These are phyloP conservation scores for Casaregolazyma lundiana DNA, from an alignment of 1,139 yeast species.

Conservation along the genomic window DNA sequence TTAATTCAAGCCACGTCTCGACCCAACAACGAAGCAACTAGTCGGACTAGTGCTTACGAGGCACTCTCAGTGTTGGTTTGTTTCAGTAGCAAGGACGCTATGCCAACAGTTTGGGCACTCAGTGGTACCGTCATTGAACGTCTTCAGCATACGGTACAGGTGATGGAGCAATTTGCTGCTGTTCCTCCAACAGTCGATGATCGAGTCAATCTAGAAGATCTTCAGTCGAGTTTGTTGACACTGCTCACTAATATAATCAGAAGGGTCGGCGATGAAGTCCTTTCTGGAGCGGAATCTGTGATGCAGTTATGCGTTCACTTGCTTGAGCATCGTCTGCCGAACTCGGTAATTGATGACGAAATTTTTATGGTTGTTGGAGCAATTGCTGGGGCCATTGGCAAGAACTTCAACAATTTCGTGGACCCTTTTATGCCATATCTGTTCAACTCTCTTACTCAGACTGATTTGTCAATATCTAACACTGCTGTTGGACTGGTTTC, in stretches of 20 bases:
- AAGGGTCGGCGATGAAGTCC: conserved; percentile 66
- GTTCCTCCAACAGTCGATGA: conserved; percentile 47
- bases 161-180: conserved; percentile 41
- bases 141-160: conserved; percentile 60
- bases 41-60: conserved; percentile 96
- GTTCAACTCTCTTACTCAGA: conserved; percentile 64
- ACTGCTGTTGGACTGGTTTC: conserved; percentile 95
- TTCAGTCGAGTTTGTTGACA: conserved; percentile 83
- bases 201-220: conserved; percentile 74
- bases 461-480: conserved; percentile 75
- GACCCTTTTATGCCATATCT: conserved; percentile 77
- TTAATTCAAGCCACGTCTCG: conserved; percentile 66
- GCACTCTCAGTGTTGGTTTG: conserved; percentile 80
- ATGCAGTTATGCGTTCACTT: conserved; percentile 79
- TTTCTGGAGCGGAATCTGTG: conserved; percentile 69
- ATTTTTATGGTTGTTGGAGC: conserved; percentile 89
- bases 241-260: conserved; percentile 83
- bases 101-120: conserved; percentile 62
- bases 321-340: conserved; percentile 52
- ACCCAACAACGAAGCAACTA: conserved; percentile 73
- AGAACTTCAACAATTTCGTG: conserved; percentile 68
- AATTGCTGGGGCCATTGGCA: conserved; percentile 73
- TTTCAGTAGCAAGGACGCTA: conserved; percentile 66
- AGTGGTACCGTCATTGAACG: conserved; percentile 72
- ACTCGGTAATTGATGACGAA: conserved; percentile 89